Base-by-base conservation (phyloP, 2,329 filamentous ascomycete genomes). In the Neonectria faginata region DNA sequence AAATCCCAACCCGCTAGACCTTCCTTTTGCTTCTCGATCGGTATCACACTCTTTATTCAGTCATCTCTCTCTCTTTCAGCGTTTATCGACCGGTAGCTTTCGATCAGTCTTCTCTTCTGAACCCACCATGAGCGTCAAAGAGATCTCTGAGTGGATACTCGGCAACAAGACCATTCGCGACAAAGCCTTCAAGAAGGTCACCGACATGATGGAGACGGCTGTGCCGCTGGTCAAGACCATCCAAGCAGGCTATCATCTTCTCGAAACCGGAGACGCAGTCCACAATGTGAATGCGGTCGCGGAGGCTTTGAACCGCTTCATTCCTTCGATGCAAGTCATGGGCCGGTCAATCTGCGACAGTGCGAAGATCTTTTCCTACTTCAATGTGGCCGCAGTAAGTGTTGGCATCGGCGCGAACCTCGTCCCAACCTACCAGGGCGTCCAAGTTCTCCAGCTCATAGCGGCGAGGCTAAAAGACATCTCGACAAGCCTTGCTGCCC, bases 401-500 rank as follows among this genome's bases (percentile, higher is more conserved):
- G 63, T 77, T 27, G 73, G 76, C 9, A 76, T 78, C 47, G 78
- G 74, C n/a, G 73, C 72, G 11, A 79, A 79, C 62, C 60, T 79
- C 8, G 71, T 79, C 4, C 70, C 75, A 58, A 76, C 77, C 2
- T 79, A 79, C 50, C 78, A 79, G 53, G 78, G 78, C 1, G 60
- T 77, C 36, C 76, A 78, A 57, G 78, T 75, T 1, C 67, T 79
- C 16, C 75, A 78, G 44, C 73, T 79, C 9, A 78, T 79, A 36
- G 78, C 76, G 12, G 71, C 75, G 8, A 74, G 73, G 50, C 76
- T 79, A 9, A 71, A 78, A 8, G 73, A 78, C 12, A 79, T 79
- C 29, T 72, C 72, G 1, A 70, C 67, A 8, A 76, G 69, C 7
- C 70, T 79, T 0, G 75, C 76, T 0, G 78, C 78, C 2, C 78